Evolutionary conservation across 2,329 filamentous ascomycete genomes (phyloP).

Genomic region (Aspergillus luchuensis): DNA sequence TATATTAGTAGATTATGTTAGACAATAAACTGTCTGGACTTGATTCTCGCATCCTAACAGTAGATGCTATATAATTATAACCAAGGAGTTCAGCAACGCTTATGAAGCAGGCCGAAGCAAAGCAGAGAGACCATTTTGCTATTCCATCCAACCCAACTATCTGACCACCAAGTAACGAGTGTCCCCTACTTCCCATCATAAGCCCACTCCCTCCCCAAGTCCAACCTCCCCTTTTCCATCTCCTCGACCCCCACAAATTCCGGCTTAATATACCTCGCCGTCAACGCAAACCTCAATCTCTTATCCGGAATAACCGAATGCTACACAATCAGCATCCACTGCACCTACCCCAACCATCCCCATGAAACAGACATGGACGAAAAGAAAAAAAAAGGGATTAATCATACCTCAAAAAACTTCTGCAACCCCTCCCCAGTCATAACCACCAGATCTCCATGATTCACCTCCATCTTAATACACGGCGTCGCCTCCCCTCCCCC

Average conservation of each 20-base stretch:
- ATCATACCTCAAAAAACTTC: constrained; percentile 54
- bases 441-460: constrained; percentile 60
- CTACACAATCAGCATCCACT: constrained; percentile 16
- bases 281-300: constrained; percentile 40
- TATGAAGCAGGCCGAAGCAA: no score
- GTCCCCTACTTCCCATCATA: constrained; percentile 33
- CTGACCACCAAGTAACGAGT: neutral
- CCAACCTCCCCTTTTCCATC: constrained; percentile 32
- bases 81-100: no score
- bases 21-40: neutral
- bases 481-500: constrained; percentile 31
- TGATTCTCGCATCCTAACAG: neutral
- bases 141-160: no score
- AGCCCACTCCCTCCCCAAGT: constrained; percentile 26
- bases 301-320: constrained; percentile 36
- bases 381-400: neutral
- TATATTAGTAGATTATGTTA: neutral
- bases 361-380: no score
- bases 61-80: no score
- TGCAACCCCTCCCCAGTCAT: constrained; percentile 60
- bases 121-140: no score
- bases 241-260: constrained; percentile 26
- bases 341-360: no score
- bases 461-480: constrained; percentile 50
- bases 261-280: constrained; percentile 37